Evolutionary conservation across 768 basidiomycete genomes (phyloP), one percentile per base, ranked within the genome.

Genomic region (Suillus weaverae): DNA sequence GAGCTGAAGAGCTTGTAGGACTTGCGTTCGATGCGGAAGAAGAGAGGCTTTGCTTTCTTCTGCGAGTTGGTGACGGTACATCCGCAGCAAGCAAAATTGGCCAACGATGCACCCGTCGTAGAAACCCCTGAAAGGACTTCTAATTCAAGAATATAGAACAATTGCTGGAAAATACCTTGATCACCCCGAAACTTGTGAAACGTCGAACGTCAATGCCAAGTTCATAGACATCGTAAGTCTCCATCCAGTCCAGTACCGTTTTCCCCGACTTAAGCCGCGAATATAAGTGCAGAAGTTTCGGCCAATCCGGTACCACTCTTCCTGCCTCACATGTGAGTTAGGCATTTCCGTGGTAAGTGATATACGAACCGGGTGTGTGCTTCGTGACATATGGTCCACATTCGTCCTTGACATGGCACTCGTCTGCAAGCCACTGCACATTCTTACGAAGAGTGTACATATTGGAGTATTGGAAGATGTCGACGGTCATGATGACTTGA

Each of bases 391-490:
- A 99, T 4, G 89, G 85, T 4, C 93, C 95, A 75, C 97, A 99
- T 80, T 99, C 97, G 16, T 89, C 84, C 63, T 87, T 87, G 56
- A 98, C 93, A 71, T 94, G 90, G 4, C 82, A 77, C 72, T 96
- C 94, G 59, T 91, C 87, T 16, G 91, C 94, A 39, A 97, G 85
- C 85, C 91, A 94, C 69, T 94, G 89, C 30, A 97, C 87, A 66
- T 88, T 90, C 69, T 91, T 92, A 60, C 91, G 86, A 33, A 95
- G 82, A 0, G 94, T 95, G 73, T 99, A 99, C 89, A 97, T 94
- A 76, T 99, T 99, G 18, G 95, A 95, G 75, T 91, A 97, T 75
- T 97, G 96, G 75, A 99, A 99, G 51, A 99, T 94, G 78, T 99
- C 97, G 62, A 96, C 88, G 67, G 89, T 91, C 91, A 99, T 95